phyloP scores from a whole-genome alignment of 73 alveolate genomes.

The Paramecium octaurelia region DNA sequence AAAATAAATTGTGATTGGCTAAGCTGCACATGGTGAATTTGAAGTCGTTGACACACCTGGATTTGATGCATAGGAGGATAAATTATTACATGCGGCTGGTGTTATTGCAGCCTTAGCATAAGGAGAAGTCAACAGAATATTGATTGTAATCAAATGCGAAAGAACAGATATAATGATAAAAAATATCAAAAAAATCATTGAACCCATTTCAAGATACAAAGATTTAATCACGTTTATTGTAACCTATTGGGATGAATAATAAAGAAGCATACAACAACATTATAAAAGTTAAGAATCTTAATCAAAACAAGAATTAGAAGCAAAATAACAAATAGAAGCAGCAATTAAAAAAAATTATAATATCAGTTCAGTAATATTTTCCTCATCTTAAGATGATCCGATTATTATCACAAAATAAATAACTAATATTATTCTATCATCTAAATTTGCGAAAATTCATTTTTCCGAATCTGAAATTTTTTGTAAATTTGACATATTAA shows the following conservation, averaged over 20 bases:
- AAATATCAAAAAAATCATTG: background rate
- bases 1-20: background rate
- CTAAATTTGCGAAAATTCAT: background rate
- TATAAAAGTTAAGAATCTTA: background rate
- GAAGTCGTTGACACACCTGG: conserved; percentile 48
- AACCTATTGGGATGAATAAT: conserved; percentile 12
- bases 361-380: background rate
- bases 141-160: background rate
- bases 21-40: conserved; percentile 2
- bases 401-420: background rate
- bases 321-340: background rate
- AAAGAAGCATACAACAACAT: background rate
- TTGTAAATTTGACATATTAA: background rate
- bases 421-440: background rate
- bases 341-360: background rate
- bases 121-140: conserved; percentile 21
- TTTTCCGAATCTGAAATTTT: background rate
- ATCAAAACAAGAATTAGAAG: background rate
- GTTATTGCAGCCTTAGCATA: conserved; percentile 3
- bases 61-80: background rate
- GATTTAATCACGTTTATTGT: background rate
- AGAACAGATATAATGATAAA: conserved; percentile 21
- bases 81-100: conserved; percentile 11
- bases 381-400: background rate
- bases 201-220: background rate